Evolutionary conservation across 169 alveolate genomes (phyloP).

Genomic region (Eimeria zaria): DNA sequence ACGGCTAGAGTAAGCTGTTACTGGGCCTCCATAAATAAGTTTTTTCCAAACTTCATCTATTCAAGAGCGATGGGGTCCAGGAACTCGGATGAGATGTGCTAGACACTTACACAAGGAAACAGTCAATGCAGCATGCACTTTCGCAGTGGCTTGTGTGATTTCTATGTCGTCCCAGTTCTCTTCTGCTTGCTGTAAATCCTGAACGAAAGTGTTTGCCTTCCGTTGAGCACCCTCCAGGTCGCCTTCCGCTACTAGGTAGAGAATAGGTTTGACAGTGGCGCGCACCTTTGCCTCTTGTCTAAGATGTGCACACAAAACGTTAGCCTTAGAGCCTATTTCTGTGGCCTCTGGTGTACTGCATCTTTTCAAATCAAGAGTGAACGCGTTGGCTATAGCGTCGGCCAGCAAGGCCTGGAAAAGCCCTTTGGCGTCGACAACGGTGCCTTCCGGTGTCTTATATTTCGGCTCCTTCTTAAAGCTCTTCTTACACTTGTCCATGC

Average conservation of each 20-base stretch:
- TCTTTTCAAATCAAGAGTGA: background rate
- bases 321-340: constrained; percentile 37
- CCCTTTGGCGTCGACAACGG: background rate
- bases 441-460: constrained; percentile 5
- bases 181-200: background rate
- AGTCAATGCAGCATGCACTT: constrained; percentile 16
- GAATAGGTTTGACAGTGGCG: constrained; percentile 12
- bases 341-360: constrained; percentile 16
- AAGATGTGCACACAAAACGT: constrained; percentile 30
- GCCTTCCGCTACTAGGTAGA: background rate
- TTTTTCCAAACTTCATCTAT: background rate
- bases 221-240: constrained; percentile 4
- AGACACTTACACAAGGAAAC: constrained; percentile 34
- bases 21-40: background rate
- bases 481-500: background rate
- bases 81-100: background rate
- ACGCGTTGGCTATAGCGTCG: constrained; percentile 24
- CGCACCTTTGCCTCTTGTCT: constrained; percentile 21
- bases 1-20: background rate
- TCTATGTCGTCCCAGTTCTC: constrained; percentile 5
- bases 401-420: constrained; percentile 73
- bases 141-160: constrained; percentile 12
- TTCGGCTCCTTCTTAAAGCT: background rate
- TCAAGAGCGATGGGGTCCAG: background rate
- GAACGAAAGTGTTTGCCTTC: background rate